Percentiles rank a stretch among this genome's conserved stretches.
Conservation (phyloP, 2,329 filamentous ascomycete genomes). For the Colletotrichum abscissum region DNA sequence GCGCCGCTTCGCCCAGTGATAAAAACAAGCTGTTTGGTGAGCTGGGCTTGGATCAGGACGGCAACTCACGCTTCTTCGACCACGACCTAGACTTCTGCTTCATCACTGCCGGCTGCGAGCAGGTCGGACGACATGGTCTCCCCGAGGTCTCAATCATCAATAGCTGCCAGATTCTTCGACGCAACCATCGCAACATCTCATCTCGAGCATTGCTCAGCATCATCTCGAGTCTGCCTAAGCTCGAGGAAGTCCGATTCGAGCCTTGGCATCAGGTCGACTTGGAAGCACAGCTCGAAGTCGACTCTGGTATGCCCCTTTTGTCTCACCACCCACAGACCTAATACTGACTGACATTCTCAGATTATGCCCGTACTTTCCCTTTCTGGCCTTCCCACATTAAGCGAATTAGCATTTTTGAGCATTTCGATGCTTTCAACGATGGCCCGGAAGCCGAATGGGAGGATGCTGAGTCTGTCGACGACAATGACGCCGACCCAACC, state of each 20-base stretch:
- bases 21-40: slow-evolving; percentile 37
- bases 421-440: slow-evolving; percentile 35
- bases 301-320: slow-evolving; percentile 24
- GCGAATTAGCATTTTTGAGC: slow-evolving; percentile 39
- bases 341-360: slow-evolving; percentile 20
- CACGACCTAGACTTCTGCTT: slow-evolving; percentile 39
- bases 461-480: slow-evolving; percentile 29
- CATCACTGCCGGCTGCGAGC: slow-evolving; percentile 35
- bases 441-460: slow-evolving; percentile 24
- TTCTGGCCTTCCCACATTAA: slow-evolving; percentile 38
- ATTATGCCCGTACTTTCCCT: slow-evolving; percentile 36
- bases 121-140: slow-evolving; percentile 37
- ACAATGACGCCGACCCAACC: slow-evolving; percentile 3
- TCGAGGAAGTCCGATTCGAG: slow-evolving; percentile 37
- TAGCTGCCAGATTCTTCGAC: slow-evolving; percentile 36
- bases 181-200: slow-evolving; percentile 39
- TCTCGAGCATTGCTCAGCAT: slow-evolving; percentile 37
- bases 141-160: slow-evolving; percentile 38
- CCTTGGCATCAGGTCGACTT: slow-evolving; percentile 38
- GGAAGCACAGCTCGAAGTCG: slow-evolving; percentile 35
- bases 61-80: slow-evolving; percentile 41
- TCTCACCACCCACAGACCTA: background rate
- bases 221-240: slow-evolving; percentile 37
- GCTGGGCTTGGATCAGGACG: slow-evolving; percentile 38
- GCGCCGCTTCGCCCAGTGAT: slow-evolving; percentile 39